These are phyloP conservation scores for Ilex asprella DNA, from an alignment of 257 asterid genomes.

Conservation along the genomic window DNA sequence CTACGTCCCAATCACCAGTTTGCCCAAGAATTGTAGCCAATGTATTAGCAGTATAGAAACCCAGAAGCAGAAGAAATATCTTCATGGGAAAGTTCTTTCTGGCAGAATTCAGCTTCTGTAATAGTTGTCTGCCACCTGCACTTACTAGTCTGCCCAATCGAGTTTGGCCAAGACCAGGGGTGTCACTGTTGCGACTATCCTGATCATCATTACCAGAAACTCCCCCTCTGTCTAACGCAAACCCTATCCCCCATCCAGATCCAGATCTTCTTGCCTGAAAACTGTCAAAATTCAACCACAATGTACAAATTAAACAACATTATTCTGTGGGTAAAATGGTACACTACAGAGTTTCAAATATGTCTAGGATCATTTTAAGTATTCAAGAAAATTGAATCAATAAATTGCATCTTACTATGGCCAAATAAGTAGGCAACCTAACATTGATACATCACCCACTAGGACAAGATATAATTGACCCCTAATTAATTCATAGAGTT, in stretches of 20 bases:
- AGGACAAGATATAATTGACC: no score
- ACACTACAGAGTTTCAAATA: no score
- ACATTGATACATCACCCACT: no score
- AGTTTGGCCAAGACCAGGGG: constrained; percentile 56
- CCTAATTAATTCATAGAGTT: no score
- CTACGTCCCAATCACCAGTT: constrained; percentile 97
- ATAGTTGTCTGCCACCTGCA: constrained; percentile 70
- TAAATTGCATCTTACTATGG: no score
- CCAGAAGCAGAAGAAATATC: constrained; percentile 82
- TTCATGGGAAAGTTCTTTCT: constrained; percentile 79
- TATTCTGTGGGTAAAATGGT: no score
- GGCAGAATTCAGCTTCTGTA: constrained; percentile 74
- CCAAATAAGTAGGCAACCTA: no score
- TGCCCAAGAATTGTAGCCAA: constrained; percentile 93
- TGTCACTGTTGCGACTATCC: constrained; percentile 34
- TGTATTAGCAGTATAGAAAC: constrained; percentile 94
- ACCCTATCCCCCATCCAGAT: constrained; percentile 34
- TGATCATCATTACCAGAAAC: constrained; percentile 47
- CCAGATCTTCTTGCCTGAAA: constrained; percentile 20
- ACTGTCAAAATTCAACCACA: constrained; percentile 26
- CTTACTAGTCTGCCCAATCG: constrained; percentile 88
- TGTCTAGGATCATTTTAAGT: no score
- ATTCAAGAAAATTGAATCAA: no score
- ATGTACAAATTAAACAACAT: constrained; percentile 4
- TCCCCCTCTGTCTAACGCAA: constrained; percentile 71